Evolutionary conservation across 1,284 basidiomycete genomes (phyloP).

Genomic region (Boletus mariae): DNA sequence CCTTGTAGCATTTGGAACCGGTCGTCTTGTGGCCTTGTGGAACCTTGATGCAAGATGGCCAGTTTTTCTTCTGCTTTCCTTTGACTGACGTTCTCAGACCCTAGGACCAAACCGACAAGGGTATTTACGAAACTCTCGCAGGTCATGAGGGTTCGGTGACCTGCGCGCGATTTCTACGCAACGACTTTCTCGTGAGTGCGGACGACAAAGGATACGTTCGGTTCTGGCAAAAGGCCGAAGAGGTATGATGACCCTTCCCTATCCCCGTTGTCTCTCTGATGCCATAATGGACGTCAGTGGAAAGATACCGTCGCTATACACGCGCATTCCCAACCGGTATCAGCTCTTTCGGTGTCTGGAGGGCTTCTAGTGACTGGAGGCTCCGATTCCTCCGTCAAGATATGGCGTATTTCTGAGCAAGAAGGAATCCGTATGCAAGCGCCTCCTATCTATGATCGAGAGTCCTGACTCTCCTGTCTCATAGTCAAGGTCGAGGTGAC

Average conservation of each 20-base stretch:
- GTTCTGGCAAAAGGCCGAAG: slow-evolving; percentile 46
- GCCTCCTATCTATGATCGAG: background rate
- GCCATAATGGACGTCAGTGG: slow-evolving; percentile 47
- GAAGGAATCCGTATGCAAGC: slow-evolving; percentile 34
- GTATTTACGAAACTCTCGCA: slow-evolving; percentile 66
- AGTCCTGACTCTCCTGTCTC: slow-evolving; percentile 8
- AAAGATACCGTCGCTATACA: slow-evolving; percentile 37
- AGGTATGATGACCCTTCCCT: slow-evolving; percentile 31
- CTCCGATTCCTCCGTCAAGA: slow-evolving; percentile 73
- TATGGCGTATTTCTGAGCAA: slow-evolving; percentile 53
- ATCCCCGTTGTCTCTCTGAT: slow-evolving; percentile 20
- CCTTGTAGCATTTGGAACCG: slow-evolving; percentile 74
- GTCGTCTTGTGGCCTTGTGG: slow-evolving; percentile 79
- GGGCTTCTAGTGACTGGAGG: slow-evolving; percentile 67
- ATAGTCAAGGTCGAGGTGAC: slow-evolving; percentile 45
- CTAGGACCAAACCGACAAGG: slow-evolving; percentile 48
- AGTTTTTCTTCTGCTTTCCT: background rate
- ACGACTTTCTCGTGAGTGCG: slow-evolving; percentile 57
- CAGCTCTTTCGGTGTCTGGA: slow-evolving; percentile 51
- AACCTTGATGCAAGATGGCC: slow-evolving; percentile 47
- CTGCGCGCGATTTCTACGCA: slow-evolving; percentile 60
- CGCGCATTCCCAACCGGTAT: slow-evolving; percentile 70
- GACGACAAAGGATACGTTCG: slow-evolving; percentile 68
- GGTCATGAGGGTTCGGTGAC: slow-evolving; percentile 78
- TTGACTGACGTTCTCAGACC: slow-evolving; percentile 5